These are phyloP conservation scores for Bacterosira constricta DNA, from an alignment of 108 stramenopile species.

Conservation along the genomic window DNA sequence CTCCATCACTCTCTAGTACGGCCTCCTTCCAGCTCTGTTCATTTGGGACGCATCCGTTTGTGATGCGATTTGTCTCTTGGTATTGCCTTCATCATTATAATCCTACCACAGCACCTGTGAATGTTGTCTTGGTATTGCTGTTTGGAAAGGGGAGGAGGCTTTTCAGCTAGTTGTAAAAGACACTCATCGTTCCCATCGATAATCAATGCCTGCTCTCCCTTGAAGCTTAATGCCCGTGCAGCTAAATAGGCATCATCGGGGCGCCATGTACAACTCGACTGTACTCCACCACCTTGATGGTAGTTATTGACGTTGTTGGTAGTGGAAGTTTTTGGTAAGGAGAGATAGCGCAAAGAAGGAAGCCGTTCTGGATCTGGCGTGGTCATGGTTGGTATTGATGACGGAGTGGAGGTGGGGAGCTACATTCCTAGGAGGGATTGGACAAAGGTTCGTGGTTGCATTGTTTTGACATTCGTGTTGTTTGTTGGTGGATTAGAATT, in stretches of 20 bases:
- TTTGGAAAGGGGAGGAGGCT: too few species aligned
- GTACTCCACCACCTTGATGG: background rate
- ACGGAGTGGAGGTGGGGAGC: background rate
- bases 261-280: constrained; percentile 6
- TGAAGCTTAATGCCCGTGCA: constrained; percentile 52
- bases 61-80: too few species aligned
- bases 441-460: constrained; percentile 37
- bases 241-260: constrained; percentile 70
- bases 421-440: constrained; percentile 42
- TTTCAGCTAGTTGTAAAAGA: too few species aligned
- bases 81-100: too few species aligned
- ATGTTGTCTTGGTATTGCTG: too few species aligned
- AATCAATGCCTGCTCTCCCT: constrained; percentile 59
- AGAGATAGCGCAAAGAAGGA: constrained; percentile 69
- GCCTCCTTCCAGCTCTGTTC: too few species aligned
- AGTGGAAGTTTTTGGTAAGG: constrained; percentile 47
- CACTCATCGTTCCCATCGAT: constrained; percentile 5
- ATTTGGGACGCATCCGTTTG: too few species aligned
- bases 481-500: background rate
- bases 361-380: constrained; percentile 56
- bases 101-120: too few species aligned
- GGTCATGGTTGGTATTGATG: constrained; percentile 9
- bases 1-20: too few species aligned
- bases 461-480: constrained; percentile 9
- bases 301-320: background rate